Conservation (phyloP, 192 early-diverging fungal genomes). For the Funneliformis mosseae region DNA sequence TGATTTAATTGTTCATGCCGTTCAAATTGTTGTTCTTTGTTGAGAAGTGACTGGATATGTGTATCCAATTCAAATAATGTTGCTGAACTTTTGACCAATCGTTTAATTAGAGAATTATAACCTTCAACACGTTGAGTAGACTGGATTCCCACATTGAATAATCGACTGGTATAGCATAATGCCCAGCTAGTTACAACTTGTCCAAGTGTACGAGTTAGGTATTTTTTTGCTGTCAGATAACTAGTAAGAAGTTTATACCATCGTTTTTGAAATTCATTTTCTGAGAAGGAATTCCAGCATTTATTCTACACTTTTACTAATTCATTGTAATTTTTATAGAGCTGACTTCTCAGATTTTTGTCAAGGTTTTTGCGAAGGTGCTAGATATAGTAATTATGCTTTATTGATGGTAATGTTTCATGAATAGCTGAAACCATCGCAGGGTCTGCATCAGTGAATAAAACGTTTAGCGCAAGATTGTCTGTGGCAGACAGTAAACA, state of each 20-base stretch:
- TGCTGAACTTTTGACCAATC: neutral
- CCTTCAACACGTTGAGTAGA: neutral
- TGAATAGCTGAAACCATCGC: neutral
- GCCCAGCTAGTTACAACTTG: too few relatives aligned
- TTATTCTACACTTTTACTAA: too few relatives aligned
- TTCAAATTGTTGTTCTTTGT: constrained; percentile 1
- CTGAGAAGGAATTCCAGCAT: too few relatives aligned
- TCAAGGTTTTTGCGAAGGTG: too few relatives aligned
- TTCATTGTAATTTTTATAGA: too few relatives aligned
- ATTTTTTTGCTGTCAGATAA: too few relatives aligned
- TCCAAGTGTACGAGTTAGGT: too few relatives aligned
- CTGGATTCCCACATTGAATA: neutral
- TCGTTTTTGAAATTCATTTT: too few relatives aligned
- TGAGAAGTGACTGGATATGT: neutral
- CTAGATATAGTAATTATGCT: too few relatives aligned
- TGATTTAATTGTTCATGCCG: neutral
- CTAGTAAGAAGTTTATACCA: too few relatives aligned
- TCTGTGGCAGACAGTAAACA: neutral
- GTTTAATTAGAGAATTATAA: constrained; percentile 7
- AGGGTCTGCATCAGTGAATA: neutral
- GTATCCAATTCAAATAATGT: neutral
- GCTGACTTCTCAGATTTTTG: too few relatives aligned
- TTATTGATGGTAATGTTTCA: too few relatives aligned
- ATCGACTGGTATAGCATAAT: neutral
- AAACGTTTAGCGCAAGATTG: neutral